Conservation (phyloP, 441 rosid genomes). For the Adansonia grandidieri region DNA sequence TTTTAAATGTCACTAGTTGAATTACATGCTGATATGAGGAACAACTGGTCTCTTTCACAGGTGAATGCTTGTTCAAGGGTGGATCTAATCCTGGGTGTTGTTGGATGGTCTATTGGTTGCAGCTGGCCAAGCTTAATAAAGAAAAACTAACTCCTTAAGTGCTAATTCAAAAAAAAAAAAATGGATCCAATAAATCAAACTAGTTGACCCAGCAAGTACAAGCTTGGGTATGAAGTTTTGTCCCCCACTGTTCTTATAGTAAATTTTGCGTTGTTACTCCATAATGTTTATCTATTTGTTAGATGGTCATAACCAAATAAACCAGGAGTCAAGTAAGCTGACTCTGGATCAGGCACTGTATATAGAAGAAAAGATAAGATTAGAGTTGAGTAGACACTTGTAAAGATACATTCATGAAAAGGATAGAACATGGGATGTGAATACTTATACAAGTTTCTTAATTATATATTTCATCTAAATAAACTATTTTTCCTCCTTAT, state of each 20-base stretch:
- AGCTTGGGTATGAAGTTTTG: slow-evolving; percentile 69
- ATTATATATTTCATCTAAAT: not conserved
- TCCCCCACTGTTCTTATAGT: slow-evolving; percentile 32
- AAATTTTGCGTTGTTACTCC: slow-evolving; percentile 33
- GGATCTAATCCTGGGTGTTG: slow-evolving; percentile 78
- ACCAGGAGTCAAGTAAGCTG: slow-evolving; percentile 44
- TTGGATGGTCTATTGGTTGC: slow-evolving; percentile 95
- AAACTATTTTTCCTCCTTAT: not conserved
- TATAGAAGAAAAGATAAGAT: slow-evolving; percentile 51
- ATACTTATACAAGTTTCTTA: not conserved
- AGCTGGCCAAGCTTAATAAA: slow-evolving; percentile 76
- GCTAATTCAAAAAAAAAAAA: slow-evolving; percentile 38
- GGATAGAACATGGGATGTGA: not conserved
- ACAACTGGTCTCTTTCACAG: slow-evolving; percentile 39
- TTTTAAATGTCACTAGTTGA: not conserved
- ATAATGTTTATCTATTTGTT: slow-evolving; percentile 42
- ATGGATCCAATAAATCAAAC: slow-evolving; percentile 11
- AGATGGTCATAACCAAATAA: slow-evolving; percentile 35
- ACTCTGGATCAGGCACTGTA: slow-evolving; percentile 47
- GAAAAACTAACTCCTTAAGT: slow-evolving; percentile 56
- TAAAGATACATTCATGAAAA: slow-evolving; percentile 37
- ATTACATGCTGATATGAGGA: not conserved
- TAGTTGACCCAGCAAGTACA: slow-evolving; percentile 41
- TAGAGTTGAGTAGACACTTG: slow-evolving; percentile 47
- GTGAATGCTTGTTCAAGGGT: slow-evolving; percentile 73